A percentile compares a stretch with the other conserved stretches of the same genome.
These are phyloP conservation scores for Russula earlei DNA, from an alignment of 768 basidiomycete genomes.

Conservation along the genomic window DNA sequence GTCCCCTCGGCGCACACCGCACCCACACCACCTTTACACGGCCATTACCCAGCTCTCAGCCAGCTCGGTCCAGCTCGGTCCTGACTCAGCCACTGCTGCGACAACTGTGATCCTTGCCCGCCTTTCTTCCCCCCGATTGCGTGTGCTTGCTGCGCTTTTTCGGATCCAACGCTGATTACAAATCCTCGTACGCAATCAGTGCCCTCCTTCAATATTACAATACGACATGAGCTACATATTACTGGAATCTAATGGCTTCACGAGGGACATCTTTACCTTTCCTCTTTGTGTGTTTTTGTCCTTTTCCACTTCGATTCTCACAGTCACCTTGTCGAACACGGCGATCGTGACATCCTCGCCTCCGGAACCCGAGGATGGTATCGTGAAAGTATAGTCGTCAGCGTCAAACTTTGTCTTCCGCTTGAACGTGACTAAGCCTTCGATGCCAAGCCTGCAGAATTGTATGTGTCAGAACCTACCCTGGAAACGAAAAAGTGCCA, in stretches of 20 bases:
- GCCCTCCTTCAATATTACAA: background rate
- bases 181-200: background rate
- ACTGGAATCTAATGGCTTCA: slow-evolving; percentile 52
- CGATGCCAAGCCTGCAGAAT: slow-evolving; percentile 68
- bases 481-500: slow-evolving; percentile 12
- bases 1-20: no score
- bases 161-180: background rate
- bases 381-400: slow-evolving; percentile 76
- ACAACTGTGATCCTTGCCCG: no score
- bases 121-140: no score
- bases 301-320: slow-evolving; percentile 89
- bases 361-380: slow-evolving; percentile 37
- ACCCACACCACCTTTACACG: no score
- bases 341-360: slow-evolving; percentile 50
- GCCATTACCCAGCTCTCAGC: no score
- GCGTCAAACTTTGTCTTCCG: slow-evolving; percentile 82
- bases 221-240: slow-evolving; percentile 26
- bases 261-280: slow-evolving; percentile 75
- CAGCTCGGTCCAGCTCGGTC: no score
- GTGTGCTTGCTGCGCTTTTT: background rate
- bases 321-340: slow-evolving; percentile 89
- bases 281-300: slow-evolving; percentile 90
- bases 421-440: slow-evolving; percentile 93
- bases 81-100: no score
- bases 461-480: background rate